A percentile compares a stretch with the other conserved stretches of the same genome.
Evolutionary conservation across 768 basidiomycete genomes (phyloP).

Genomic region (Serendipita sp.): DNA sequence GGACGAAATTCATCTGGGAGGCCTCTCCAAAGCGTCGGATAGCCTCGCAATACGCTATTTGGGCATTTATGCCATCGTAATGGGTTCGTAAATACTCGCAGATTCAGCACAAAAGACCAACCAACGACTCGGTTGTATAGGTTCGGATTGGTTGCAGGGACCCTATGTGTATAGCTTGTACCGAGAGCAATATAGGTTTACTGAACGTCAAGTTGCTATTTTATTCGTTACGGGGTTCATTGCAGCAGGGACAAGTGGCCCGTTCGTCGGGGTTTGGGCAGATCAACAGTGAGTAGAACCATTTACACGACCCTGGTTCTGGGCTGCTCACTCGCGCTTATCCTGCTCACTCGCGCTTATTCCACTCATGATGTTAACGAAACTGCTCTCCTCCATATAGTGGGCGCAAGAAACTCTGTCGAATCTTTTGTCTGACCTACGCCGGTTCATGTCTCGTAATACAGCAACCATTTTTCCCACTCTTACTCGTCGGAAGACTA

Average conservation of each 20-base stretch:
- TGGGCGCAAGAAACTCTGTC: conserved; percentile 49
- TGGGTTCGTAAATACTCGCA: conserved; percentile 31
- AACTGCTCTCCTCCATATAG: conserved; percentile 19
- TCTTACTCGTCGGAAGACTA: conserved; percentile 46
- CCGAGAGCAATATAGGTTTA: conserved; percentile 44
- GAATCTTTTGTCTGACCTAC: conserved; percentile 58
- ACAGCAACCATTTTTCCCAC: conserved; percentile 35
- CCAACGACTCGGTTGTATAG: conserved; percentile 19
- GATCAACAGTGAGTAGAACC: conserved; percentile 45
- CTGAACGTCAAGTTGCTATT: conserved; percentile 47
- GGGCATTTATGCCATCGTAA: conserved; percentile 52
- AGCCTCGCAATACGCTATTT: conserved; percentile 31
- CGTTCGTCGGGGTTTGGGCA: conserved; percentile 60
- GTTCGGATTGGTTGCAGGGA: conserved; percentile 66
- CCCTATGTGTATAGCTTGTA: conserved; percentile 67
- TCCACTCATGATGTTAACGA: no score
- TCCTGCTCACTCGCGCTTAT: not conserved
- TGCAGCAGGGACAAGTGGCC: conserved; percentile 51
- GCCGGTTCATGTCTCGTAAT: conserved; percentile 42
- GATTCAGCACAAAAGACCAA: conserved; percentile 1
- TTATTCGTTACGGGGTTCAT: conserved; percentile 67
- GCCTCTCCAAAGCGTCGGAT: not conserved
- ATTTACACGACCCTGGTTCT: not conserved
- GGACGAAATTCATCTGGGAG: not conserved
- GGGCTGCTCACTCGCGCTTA: not conserved